Conservation (phyloP, 768 basidiomycete genomes). For the Kwoniella shandongensis region DNA sequence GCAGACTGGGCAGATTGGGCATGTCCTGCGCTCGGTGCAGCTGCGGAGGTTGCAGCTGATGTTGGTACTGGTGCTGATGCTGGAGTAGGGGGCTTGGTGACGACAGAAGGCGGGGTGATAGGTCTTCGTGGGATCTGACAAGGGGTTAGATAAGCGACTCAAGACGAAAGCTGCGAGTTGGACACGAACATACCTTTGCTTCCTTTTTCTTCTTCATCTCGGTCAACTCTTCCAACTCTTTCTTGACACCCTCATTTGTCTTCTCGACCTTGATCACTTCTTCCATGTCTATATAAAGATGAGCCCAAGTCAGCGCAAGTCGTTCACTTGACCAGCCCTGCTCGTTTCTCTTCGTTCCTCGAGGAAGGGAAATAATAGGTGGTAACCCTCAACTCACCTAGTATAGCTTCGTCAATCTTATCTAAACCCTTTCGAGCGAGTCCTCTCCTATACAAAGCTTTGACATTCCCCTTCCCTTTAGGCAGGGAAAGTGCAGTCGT, state of each 20-base stretch:
- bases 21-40: no score
- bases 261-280: constrained; percentile 66
- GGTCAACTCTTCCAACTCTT: constrained; percentile 63
- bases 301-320: no score
- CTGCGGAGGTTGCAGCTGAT: no score
- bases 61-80: no score
- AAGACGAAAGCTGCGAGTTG: neutral
- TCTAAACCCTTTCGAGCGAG: constrained; percentile 67
- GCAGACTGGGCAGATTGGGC: no score
- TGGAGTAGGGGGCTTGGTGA: no score
- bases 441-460: constrained; percentile 74
- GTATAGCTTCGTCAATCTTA: constrained; percentile 62
- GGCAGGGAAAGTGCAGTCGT: constrained; percentile 63
- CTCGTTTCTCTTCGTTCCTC: no score
- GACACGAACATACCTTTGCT: constrained; percentile 13
- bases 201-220: constrained; percentile 21
- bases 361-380: no score
- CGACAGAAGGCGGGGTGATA: constrained; percentile 14
- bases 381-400: constrained; percentile 61
- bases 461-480: constrained; percentile 61
- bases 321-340: no score
- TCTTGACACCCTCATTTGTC: constrained; percentile 63
- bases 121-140: constrained; percentile 11
- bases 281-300: constrained; percentile 63
- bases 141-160: neutral